Base-by-base conservation (phyloP, 1,284 basidiomycete genomes). In the Cryptococcus deneoformans region DNA sequence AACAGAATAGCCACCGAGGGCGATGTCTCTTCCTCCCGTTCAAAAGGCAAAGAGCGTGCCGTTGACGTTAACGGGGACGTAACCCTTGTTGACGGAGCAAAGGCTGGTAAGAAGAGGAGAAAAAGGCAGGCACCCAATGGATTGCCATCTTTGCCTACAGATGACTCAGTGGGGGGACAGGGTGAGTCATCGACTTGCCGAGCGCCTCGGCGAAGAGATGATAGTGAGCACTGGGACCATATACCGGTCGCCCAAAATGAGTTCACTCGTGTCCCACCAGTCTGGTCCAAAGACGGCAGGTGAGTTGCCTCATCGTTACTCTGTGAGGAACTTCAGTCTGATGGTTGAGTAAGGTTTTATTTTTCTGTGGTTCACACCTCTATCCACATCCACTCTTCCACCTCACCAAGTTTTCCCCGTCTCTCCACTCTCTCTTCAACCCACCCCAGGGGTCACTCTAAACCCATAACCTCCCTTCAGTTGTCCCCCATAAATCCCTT, bases 211-310 rank as follows among this genome's bases (percentile, higher is more conserved):
- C 11, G 50, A 38, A 39, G 14, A 14, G 39, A 16, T 14, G 50
- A 42, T 34, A 38, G 37, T 10, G 50, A 51, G 37, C 46, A 51
- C n/a, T n/a, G 75, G 75, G 67, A 73, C 43, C 66, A 64, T 53
- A 65, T 73, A 14, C 69, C 75, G 37, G 62, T 94, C 53, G 86
- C 88, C 42, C 87, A 90, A 73, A 83, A 85, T 36, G 82, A 83
- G 59, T 82, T 85, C 35, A 88, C 84, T 61, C 81, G 80, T 56
- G 82, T 84, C 48, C 83, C 88, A 7, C 86, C 89, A 44, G 78
- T 92, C 57, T 92, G 92, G 77, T 90, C 90, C 37, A 87, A 82
- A 71, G 91, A 95, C 76, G 89, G 89, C 77, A 86, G 85, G 91
- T 92, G 74, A 71, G 86, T 80, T 34, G 12, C 14, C 14, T 38